Evolutionary conservation across 1,284 basidiomycete species (phyloP).

Genomic region (Cryptococcus depauperatus): DNA sequence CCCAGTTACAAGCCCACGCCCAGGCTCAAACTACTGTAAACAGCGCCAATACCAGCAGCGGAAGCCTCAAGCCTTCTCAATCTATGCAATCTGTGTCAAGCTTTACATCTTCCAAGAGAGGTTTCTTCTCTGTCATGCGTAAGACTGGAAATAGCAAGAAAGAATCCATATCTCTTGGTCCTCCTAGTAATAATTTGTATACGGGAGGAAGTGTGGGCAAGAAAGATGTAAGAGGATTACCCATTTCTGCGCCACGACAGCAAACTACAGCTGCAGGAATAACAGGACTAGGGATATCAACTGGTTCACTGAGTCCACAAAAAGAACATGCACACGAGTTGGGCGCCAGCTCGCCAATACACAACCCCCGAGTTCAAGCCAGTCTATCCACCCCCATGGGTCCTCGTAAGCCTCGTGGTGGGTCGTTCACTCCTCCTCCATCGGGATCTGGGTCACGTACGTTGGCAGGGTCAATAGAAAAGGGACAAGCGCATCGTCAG

Average conservation of each 20-base stretch:
- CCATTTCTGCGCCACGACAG: conserved; percentile 29
- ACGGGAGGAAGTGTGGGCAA: conserved; percentile 10
- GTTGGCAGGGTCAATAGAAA: background rate
- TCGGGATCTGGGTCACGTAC: too few species aligned
- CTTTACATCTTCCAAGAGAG: conserved; percentile 19
- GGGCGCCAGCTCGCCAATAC: background rate
- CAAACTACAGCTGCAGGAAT: too few species aligned
- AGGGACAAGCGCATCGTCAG: too few species aligned
- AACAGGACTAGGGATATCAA: too few species aligned
- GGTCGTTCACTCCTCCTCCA: too few species aligned
- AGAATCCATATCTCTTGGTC: conserved; percentile 22
- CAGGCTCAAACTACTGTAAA: conserved; percentile 1
- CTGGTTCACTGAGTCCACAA: conserved; percentile 9
- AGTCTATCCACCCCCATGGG: conserved; percentile 22
- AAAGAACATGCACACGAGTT: conserved; percentile 1
- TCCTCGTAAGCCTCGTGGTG: conserved; percentile 24
- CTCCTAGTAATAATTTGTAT: conserved; percentile 9
- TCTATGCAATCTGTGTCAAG: conserved; percentile 13
- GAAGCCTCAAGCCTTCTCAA: conserved; percentile 14
- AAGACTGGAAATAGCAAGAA: conserved; percentile 24
- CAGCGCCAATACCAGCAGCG: conserved; percentile 3
- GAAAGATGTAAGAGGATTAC: conserved; percentile 31
- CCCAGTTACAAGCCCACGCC: conserved; percentile 47
- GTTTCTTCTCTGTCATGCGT: conserved; percentile 31
- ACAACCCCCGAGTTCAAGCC: conserved; percentile 10